These are phyloP conservation scores for Ophiosphaerella herpotricha DNA, from an alignment of 2,329 filamentous ascomycete species.

Conservation along the genomic window DNA sequence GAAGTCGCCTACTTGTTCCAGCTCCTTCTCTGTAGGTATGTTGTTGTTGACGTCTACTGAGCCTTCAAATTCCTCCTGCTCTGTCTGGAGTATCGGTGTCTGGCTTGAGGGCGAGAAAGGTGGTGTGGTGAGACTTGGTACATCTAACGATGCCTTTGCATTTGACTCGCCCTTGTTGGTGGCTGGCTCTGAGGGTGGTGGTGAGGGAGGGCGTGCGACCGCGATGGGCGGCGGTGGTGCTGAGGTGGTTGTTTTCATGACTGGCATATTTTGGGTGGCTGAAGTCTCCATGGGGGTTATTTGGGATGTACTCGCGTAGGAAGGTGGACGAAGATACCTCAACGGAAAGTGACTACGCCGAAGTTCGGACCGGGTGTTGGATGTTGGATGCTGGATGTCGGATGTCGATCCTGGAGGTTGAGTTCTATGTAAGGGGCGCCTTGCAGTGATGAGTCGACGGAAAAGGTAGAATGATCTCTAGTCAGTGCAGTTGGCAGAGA, in stretches of 20 bases:
- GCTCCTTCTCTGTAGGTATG: slow-evolving; percentile 37
- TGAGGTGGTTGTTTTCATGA: slow-evolving; percentile 12
- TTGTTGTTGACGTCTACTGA: slow-evolving; percentile 45
- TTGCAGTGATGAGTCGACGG: slow-evolving; percentile 5
- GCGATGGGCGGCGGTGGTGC: slow-evolving; percentile 15
- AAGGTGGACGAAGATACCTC: background rate
- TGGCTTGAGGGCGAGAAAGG: slow-evolving; percentile 41
- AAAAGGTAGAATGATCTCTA: slow-evolving; percentile 2
- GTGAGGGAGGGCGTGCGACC: slow-evolving; percentile 25
- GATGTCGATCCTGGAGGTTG: slow-evolving; percentile 11
- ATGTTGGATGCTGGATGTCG: slow-evolving; percentile 14
- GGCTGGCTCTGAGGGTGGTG: slow-evolving; percentile 30
- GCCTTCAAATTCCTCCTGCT: slow-evolving; percentile 41
- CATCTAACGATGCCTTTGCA: slow-evolving; percentile 20
- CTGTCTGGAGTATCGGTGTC: slow-evolving; percentile 37
- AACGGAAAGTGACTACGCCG: slow-evolving; percentile 25
- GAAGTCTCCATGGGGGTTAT: slow-evolving; percentile 21
- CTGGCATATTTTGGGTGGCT: background rate
- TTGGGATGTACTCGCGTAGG: too few species aligned
- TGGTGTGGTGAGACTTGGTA: slow-evolving; percentile 21
- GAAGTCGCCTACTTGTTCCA: slow-evolving; percentile 36
- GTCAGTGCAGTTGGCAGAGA: slow-evolving; percentile 1
- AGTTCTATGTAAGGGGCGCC: slow-evolving; percentile 10
- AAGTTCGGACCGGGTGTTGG: slow-evolving; percentile 18
- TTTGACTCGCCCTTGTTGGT: slow-evolving; percentile 16